These are phyloP conservation scores for Fomitopsis palustris DNA, from an alignment of 1,284 basidiomycete genomes.

Conservation along the genomic window DNA sequence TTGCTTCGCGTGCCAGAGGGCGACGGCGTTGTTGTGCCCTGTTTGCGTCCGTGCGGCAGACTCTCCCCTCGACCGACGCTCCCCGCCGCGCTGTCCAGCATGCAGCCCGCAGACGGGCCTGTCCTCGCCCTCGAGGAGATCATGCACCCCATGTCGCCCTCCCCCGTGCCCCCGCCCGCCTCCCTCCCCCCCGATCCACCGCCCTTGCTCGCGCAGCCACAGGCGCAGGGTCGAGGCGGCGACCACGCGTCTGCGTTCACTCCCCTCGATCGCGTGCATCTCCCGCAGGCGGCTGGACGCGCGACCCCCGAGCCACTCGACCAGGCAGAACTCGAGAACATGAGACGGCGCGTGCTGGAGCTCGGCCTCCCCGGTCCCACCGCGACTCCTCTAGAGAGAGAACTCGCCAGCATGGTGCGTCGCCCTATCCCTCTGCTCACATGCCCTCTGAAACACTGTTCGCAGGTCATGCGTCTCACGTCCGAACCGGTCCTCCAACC, in stretches of 20 bases:
- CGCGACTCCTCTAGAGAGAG: slow-evolving; percentile 38
- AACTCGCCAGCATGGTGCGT: slow-evolving; percentile 58
- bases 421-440: background rate
- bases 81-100: slow-evolving; percentile 21
- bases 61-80: slow-evolving; percentile 7
- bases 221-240: background rate
- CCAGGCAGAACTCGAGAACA: slow-evolving; percentile 27
- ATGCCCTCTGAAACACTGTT: background rate
- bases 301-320: slow-evolving; percentile 31
- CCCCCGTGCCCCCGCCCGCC: slow-evolving; percentile 28
- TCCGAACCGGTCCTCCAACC: slow-evolving; percentile 28
- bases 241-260: background rate
- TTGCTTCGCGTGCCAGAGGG: slow-evolving; percentile 4
- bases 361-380: slow-evolving; percentile 17
- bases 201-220: background rate
- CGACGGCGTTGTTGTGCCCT: slow-evolving; percentile 21
- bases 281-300: no score
- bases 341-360: slow-evolving; percentile 27
- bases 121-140: slow-evolving; percentile 39
- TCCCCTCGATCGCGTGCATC: no score
- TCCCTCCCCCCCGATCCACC: slow-evolving; percentile 9
- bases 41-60: slow-evolving; percentile 15
- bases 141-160: slow-evolving; percentile 38
- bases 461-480: slow-evolving; percentile 51
- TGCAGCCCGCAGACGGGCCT: slow-evolving; percentile 21